phyloP scores from a whole-genome alignment of 441 rosid genomes.

The Omphalea diandra region DNA sequence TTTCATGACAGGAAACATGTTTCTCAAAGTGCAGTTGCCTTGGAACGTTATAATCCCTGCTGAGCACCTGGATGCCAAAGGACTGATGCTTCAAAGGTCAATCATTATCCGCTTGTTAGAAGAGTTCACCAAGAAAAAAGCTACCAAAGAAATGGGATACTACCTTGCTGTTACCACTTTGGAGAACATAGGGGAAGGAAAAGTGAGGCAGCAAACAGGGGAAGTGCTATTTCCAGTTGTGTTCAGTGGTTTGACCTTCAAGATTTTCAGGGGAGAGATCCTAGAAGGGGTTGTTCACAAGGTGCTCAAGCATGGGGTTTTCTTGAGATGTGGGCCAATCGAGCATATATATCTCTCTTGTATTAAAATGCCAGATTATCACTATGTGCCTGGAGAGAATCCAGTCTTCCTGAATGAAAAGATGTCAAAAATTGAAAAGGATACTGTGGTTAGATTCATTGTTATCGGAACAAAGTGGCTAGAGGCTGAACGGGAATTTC shows the following conservation, averaged over 20 bases:
- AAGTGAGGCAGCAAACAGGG: constrained; percentile 59
- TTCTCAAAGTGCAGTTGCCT: constrained; percentile 64
- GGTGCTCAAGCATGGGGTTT: constrained; percentile 77
- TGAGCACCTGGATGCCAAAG: constrained; percentile 57
- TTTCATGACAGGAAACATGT: constrained; percentile 42
- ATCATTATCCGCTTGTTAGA: constrained; percentile 57
- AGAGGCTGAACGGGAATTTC: constrained; percentile 65
- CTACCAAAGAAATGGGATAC: constrained; percentile 76
- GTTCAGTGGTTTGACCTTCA: constrained; percentile 72
- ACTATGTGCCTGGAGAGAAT: constrained; percentile 56
- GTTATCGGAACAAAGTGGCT: constrained; percentile 21
- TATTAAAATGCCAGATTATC: constrained; percentile 58
- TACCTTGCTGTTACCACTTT: constrained; percentile 54
- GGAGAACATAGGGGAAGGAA: constrained; percentile 73
- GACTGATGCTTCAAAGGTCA: constrained; percentile 64
- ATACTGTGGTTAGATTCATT: constrained; percentile 44
- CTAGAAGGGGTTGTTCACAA: constrained; percentile 66
- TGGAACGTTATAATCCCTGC: constrained; percentile 80
- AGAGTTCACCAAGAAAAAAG: constrained; percentile 57
- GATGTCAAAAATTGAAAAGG: constrained; percentile 56
- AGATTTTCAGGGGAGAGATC: constrained; percentile 74
- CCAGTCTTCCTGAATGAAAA: constrained; percentile 67
- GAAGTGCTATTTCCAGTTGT: constrained; percentile 77
- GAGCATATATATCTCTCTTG: constrained; percentile 54
- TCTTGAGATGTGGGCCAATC: constrained; percentile 71